Evolutionary conservation across 2,329 filamentous ascomycete species (phyloP).

Genomic region (Trichophyton mentagrophytes): DNA sequence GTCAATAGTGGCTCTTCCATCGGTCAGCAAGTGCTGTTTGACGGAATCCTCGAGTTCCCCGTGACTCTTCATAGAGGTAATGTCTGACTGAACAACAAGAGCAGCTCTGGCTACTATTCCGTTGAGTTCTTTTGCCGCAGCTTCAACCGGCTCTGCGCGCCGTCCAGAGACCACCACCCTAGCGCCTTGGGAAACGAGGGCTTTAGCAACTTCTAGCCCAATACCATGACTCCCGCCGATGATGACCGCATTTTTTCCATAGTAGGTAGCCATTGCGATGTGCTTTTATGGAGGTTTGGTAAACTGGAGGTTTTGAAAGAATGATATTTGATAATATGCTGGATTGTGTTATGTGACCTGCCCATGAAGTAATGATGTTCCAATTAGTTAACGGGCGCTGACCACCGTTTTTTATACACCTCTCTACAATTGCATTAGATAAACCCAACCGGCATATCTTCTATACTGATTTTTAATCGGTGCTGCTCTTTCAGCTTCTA

Average conservation of each 20-base stretch:
- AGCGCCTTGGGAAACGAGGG: slow-evolving; percentile 26
- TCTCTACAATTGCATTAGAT: neutral
- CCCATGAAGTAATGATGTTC: neutral
- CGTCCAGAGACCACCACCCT: slow-evolving; percentile 30
- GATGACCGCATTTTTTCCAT: slow-evolving; percentile 28
- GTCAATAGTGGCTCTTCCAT: slow-evolving; percentile 3
- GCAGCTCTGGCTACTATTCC: neutral
- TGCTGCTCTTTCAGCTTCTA: neutral
- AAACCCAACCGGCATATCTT: neutral
- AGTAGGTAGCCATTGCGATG: slow-evolving; percentile 2
- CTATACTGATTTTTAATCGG: neutral
- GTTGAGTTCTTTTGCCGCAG: slow-evolving; percentile 7
- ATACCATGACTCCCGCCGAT: slow-evolving; percentile 33
- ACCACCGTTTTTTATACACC: neutral
- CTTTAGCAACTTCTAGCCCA: slow-evolving; percentile 27
- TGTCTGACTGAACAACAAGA: slow-evolving; percentile 10
- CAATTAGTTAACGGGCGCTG: neutral
- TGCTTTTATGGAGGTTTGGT: neutral
- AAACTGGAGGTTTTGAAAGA: neutral
- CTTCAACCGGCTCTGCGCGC: slow-evolving; percentile 7
- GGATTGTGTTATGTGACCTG: neutral
- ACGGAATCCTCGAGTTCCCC: neutral
- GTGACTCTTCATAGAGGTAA: slow-evolving; percentile 8
- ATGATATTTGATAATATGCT: neutral
- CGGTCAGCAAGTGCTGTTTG: slow-evolving; percentile 4